Conservation (phyloP, 1,284 basidiomycete genomes). For the Malassezia yamatoensis region DNA sequence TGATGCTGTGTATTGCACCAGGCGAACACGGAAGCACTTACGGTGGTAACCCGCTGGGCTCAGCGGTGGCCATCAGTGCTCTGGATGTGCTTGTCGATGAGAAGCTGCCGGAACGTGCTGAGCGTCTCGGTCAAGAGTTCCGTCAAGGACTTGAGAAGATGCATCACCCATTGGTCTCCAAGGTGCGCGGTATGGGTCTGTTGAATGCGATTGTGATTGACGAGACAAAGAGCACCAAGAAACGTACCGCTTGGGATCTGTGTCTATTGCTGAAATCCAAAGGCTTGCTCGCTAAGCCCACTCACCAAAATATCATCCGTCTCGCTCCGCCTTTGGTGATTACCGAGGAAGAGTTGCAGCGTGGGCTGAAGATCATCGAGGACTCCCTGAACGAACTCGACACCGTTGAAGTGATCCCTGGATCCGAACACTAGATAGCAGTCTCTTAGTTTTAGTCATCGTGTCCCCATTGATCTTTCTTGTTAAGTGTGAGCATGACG, state of each 20-base stretch:
- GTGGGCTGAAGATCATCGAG: constrained; percentile 66
- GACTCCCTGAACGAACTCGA: constrained; percentile 73
- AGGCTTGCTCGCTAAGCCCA: constrained; percentile 87
- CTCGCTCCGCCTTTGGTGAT: constrained; percentile 94
- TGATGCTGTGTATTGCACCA: constrained; percentile 92
- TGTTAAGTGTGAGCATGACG: neutral
- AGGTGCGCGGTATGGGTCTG: constrained; percentile 73
- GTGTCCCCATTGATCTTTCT: constrained; percentile 4
- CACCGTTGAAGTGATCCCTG: constrained; percentile 38
- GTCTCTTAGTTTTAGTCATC: neutral
- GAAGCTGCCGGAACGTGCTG: constrained; percentile 67
- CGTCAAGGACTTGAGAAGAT: constrained; percentile 26
- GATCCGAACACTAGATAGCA: constrained; percentile 19
- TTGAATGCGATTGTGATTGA: constrained; percentile 92
- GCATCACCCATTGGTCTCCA: constrained; percentile 56
- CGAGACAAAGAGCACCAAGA: constrained; percentile 63
- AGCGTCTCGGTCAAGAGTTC: constrained; percentile 70
- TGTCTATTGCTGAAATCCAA: constrained; percentile 83
- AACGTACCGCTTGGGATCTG: constrained; percentile 86
- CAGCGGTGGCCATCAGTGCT: constrained; percentile 84
- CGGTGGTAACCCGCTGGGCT: constrained; percentile 78
- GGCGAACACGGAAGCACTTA: constrained; percentile 90
- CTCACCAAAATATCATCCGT: constrained; percentile 89
- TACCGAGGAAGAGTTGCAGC: constrained; percentile 67
- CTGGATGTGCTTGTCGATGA: constrained; percentile 80